Evolutionary conservation across 768 basidiomycete species (phyloP), one percentile per base, ranked within the genome.

Genomic region (Porpolomopsis calyptriformis): DNA sequence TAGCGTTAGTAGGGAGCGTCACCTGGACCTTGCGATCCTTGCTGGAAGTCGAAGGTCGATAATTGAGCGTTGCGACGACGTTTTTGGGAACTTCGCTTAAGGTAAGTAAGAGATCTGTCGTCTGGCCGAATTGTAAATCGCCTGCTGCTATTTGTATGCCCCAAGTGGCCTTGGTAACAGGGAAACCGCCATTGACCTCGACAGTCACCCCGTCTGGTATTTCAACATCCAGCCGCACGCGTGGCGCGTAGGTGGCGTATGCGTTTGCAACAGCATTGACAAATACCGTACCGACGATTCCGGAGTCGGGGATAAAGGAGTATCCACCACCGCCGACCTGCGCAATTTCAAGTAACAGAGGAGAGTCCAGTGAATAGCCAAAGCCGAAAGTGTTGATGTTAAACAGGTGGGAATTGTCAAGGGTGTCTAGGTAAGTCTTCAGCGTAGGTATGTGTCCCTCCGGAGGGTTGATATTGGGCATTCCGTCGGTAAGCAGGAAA

Each of bases 401-500:
- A 41, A 48, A 48, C 24, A n/a, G 26, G 16, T 48, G 26, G 12
- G 7, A 20, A 2, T 35, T 43, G 40, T 42, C 40, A 6, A 43
- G 29, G 16, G 16, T n/a, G 27, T 43, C 47, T 27, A 48, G 47
- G 31, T 43, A 48, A 18, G 29, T 29, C 16, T 43, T 26, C 8
- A 48, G 47, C 41, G 43, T 43, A 12, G 47, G 31, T n/a, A 43
- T 48, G 33, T 48, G 47, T 6, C 47, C 47, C 18, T 41, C 18
- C 12, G 47, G 47, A n/a, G 47, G 47, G 22, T 23, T 37, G 47
- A 48, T 31, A 25, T 48, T 48, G 40, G 47, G 47, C 47, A 48
- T 48, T 16, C 47, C 47, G 33, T 48, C 47, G 31, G 47, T 48
- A 41, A 48, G 47, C 27, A 48, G 43, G 35, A 48, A 48, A 11